Conservation (phyloP, 2,329 filamentous ascomycete species). For the Penicillium verrucosum region DNA sequence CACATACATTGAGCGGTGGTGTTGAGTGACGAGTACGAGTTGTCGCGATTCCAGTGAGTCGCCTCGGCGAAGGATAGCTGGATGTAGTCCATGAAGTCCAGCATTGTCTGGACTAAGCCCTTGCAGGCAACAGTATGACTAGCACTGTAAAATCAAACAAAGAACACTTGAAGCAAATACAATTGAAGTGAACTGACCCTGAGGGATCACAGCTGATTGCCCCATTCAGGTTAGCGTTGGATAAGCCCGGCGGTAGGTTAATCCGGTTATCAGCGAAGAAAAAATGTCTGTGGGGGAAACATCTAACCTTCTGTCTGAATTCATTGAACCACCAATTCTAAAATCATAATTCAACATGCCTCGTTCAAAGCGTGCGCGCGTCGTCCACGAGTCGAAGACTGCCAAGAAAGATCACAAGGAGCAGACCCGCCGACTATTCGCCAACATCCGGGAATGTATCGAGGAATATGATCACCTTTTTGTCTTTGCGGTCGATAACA, state of each 20-base stretch:
- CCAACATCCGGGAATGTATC: slow-evolving; percentile 79
- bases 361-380: slow-evolving; percentile 88
- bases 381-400: slow-evolving; percentile 87
- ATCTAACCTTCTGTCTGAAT: slow-evolving; percentile 19
- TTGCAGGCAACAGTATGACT: not conserved
- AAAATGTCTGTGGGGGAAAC: slow-evolving; percentile 28
- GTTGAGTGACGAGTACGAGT: slow-evolving; percentile 84
- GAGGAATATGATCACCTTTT: slow-evolving; percentile 87
- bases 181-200: not conserved
- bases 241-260: slow-evolving; percentile 39
- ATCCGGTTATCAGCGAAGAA: slow-evolving; percentile 41
- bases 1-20: slow-evolving; percentile 70
- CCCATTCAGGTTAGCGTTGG: slow-evolving; percentile 33
- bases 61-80: slow-evolving; percentile 84
- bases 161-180: not conserved
- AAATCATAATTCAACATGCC: slow-evolving; percentile 63
- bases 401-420: slow-evolving; percentile 91
- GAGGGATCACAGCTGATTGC: slow-evolving; percentile 30
- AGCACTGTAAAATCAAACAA: not conserved
- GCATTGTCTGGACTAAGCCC: slow-evolving; percentile 56
- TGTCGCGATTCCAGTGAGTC: slow-evolving; percentile 86
- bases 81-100: slow-evolving; percentile 97
- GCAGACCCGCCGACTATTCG: slow-evolving; percentile 78
- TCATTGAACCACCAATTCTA: slow-evolving; percentile 9
- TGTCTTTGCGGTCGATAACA: slow-evolving; percentile 92